Percentiles rank a stretch among this genome's conserved stretches.
phyloP scores from a whole-genome alignment of 495 filamentous ascomycete species.

The Coniosporium apollinis region DNA sequence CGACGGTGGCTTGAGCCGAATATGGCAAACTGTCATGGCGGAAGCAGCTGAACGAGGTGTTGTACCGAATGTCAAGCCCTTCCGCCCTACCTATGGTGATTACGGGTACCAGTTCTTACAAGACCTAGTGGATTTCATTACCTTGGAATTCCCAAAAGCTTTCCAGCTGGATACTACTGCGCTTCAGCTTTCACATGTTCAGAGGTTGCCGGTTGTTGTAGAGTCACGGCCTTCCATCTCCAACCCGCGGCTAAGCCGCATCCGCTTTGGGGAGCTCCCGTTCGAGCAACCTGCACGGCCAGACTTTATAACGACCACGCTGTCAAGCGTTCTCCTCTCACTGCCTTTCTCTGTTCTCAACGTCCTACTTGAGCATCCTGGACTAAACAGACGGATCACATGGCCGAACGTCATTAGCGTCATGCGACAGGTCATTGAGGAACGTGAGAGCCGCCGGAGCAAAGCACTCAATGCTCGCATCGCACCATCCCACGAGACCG shows the following conservation, averaged over 20 bases:
- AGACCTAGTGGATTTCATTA: conserved; percentile 17
- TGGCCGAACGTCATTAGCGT: conserved; percentile 30
- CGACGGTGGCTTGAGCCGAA: conserved; percentile 9
- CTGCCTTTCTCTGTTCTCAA: conserved; percentile 44
- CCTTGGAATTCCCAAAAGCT: conserved; percentile 14
- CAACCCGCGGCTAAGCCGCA: conserved; percentile 38
- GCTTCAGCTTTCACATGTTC: no score
- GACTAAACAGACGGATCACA: conserved; percentile 27
- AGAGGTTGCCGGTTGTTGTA: conserved; percentile 16
- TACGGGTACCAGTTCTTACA: conserved; percentile 13
- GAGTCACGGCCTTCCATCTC: conserved; percentile 18
- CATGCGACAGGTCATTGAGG: conserved; percentile 36
- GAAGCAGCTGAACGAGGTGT: conserved; percentile 7
- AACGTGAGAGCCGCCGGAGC: conserved; percentile 34
- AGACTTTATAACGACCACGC: conserved; percentile 22
- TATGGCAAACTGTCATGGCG: conserved; percentile 7
- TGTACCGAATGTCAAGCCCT: conserved; percentile 11
- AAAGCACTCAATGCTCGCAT: conserved; percentile 9
- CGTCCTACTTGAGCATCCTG: conserved; percentile 34
- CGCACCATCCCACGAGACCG: no score
- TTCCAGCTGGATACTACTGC: conserved; percentile 18
- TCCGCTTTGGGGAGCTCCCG: conserved; percentile 49
- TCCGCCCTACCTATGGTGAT: conserved; percentile 9
- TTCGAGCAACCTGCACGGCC: conserved; percentile 22
- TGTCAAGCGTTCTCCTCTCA: conserved; percentile 48